Base-by-base conservation (phyloP, 1,284 basidiomycete species). In the Melampsora larici-populina region DNA sequence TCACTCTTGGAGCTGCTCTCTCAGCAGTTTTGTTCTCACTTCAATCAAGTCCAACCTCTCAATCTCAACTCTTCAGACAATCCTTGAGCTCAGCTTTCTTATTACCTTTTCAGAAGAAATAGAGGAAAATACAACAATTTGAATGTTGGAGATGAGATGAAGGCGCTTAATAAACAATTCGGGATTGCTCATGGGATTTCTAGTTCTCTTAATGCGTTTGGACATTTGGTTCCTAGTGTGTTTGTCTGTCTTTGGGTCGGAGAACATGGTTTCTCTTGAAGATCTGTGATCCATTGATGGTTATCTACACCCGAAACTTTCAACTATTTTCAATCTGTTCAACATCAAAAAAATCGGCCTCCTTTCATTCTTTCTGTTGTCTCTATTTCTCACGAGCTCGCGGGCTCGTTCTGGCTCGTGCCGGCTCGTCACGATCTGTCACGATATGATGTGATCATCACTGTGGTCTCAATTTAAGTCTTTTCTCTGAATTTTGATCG, bases 121-220 rank as follows among this genome's bases (percentile, higher is more conserved):
- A 60, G 91, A 93, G 84, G 89, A 89, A 55, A 91, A 90, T 89
- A 89, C 82, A 88, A 87, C 81, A 89, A 90, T 67, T 82, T 87
- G 26, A 87, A 86, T 60, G 91, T 91, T 83, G 82, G 87, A 86
- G 8, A 67, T 46, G 40, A 55, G 26, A 75, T 75, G 73, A 67
- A 68, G 51, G 31, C 31, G 8, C 49, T 75, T 17, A 75, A 75
- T 33, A 75, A 75, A 62, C 64, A 68, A 43, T 75, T 75, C 36
- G 64, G 62, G 9, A 68, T 46, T 31, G 8, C 66, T 4, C 73
- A 75, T 68, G 73, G 65, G 17, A 62, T 75, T 66, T 75, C 73
- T 11, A 68, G 64, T 36, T 49, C 51, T 55, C 40, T 75, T 18
- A 75, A 75, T 36, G 7, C 68, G 26, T 48, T 74, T 49, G 73